Conservation (phyloP, 1,139 yeast species). For the Zygosaccharomyces sapae region DNA sequence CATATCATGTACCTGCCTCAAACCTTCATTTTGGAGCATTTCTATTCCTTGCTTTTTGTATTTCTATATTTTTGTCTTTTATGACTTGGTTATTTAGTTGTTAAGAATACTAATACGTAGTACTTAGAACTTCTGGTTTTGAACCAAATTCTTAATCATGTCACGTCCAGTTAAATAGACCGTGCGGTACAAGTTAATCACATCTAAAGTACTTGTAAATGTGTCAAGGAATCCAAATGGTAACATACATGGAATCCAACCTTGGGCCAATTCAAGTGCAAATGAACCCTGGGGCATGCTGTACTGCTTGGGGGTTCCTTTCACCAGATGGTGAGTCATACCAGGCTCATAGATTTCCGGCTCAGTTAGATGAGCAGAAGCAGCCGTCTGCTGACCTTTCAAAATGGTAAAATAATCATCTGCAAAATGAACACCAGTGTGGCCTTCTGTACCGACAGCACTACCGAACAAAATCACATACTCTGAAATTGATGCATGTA, state of each 20-base stretch:
- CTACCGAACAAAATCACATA: constrained; percentile 86
- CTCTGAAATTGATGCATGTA: constrained; percentile 94
- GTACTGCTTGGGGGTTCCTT: constrained; percentile 79
- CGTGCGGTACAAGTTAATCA: constrained; percentile 63
- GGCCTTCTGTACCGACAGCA: constrained; percentile 93
- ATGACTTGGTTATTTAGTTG: background rate
- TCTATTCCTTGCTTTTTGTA: background rate
- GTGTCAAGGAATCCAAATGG: constrained; percentile 91
- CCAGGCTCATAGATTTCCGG: constrained; percentile 76
- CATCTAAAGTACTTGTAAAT: constrained; percentile 74
- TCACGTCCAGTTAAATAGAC: constrained; percentile 69
- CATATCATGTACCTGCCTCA: constrained; percentile 14
- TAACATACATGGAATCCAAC: constrained; percentile 97
- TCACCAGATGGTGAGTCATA: constrained; percentile 69
- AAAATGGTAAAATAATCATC: constrained; percentile 93
- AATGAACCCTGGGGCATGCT: constrained; percentile 74
- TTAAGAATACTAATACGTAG: background rate
- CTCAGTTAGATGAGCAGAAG: constrained; percentile 53
- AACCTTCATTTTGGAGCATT: constrained; percentile 13
- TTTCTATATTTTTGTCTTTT: background rate
- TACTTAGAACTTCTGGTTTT: constrained; percentile 43
- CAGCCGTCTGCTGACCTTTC: constrained; percentile 73
- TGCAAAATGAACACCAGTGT: constrained; percentile 91
- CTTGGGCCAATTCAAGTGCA: constrained; percentile 95
- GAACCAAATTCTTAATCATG: constrained; percentile 62